Conservation (phyloP, 495 filamentous ascomycete genomes). For the Elaphomyces granulatus region DNA sequence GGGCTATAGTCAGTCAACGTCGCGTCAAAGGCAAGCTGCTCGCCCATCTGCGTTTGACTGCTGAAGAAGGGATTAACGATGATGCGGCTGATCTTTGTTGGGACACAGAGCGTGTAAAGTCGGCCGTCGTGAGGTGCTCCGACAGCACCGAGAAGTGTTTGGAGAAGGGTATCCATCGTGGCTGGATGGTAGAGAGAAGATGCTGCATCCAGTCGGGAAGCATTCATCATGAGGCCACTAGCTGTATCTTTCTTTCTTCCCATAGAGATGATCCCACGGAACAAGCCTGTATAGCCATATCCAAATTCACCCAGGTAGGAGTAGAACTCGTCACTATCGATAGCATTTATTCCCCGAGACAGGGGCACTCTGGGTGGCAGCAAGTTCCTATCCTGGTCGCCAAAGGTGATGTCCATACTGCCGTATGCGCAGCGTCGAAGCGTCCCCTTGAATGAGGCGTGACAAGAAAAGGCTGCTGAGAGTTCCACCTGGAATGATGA, state of each 20-base stretch:
- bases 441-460: not conserved
- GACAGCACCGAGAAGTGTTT: constrained; percentile 15
- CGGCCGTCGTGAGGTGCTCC: constrained; percentile 17
- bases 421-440: not conserved
- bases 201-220: not conserved
- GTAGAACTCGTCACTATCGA: constrained; percentile 16
- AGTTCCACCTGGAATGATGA: no score
- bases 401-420: not conserved
- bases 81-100: constrained; percentile 13
- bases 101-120: constrained; percentile 16
- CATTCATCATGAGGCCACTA: constrained; percentile 1
- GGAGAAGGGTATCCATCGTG: constrained; percentile 18
- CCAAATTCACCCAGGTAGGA: constrained; percentile 8
- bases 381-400: not conserved
- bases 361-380: not conserved
- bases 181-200: constrained; percentile 13
- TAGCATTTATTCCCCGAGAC: constrained; percentile 1
- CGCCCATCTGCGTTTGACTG: not conserved
- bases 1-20: no score
- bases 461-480: not conserved
- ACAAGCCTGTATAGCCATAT: constrained; percentile 11
- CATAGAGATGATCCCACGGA: constrained; percentile 6
- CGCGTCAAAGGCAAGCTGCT: constrained; percentile 1
- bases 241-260: constrained; percentile 4
- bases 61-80: constrained; percentile 1